Base-by-base conservation (phyloP, 169 alveolate species). In the Cryptosporidium sp. region DNA sequence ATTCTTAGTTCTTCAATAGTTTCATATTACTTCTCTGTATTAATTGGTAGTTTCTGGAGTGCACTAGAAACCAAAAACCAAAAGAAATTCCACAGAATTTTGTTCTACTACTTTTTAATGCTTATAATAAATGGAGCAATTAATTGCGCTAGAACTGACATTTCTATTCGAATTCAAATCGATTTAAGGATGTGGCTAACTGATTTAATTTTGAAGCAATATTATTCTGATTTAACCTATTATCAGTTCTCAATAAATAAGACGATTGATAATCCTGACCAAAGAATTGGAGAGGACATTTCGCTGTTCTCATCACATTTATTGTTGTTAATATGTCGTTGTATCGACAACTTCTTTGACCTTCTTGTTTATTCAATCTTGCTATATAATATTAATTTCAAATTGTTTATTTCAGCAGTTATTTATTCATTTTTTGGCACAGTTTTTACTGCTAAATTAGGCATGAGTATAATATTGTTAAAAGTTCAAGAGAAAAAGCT, bases 181-280 rank as follows among this genome's bases (percentile, higher is more conserved):
- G 92, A 85, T 62, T 70, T 71, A 31, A 59, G 92, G 31, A 65
- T 68, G 75, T 85, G 92, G 92, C 31, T 85, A n/a, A 85, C 92
- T 21, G 48, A 71, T n/a, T 29, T 45, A 70, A 50, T 85, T 59
- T 23, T 85, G 87, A 58, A 85, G 18, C 80, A 69, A 65, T 69
- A 74, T 29, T 74, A 61, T 51, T 69, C 86, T n/a, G 70, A 69
- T 65, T 39, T 61, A 33, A 31, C 86, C 1, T 85, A 55, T 18
- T 85, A 85, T 67, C 86, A 50, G 29, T 71, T 85, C 50, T 29
- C 68, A 12, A 70, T 48, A n/a, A 85, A 51, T 12, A 85, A 85
- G 61, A 31, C 33, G 31, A 33, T 85, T 21, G 92, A 85, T 65
- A 85, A 85, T 18, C 92, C 92, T 18, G 92, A 85, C 62, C 92